phyloP scores from a whole-genome alignment of 306 rosid genomes.

The Prunus mongolica region DNA sequence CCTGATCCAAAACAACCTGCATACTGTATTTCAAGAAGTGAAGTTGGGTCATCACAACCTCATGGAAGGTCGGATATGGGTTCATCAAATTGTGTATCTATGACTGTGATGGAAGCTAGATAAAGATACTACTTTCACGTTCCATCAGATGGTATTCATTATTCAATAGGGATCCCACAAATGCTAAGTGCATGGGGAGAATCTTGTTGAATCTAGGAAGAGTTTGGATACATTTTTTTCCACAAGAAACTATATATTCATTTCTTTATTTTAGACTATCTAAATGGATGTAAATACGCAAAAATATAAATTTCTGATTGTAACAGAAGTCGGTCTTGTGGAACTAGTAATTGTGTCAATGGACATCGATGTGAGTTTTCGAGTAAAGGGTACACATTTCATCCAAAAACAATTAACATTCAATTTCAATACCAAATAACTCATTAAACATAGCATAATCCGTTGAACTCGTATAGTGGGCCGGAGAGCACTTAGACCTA shows the following conservation, averaged over 20 bases:
- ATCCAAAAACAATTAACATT: neutral
- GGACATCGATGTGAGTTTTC: neutral
- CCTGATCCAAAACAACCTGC: conserved; percentile 30
- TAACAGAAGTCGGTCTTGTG: neutral
- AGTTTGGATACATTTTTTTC: neutral
- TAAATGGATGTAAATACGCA: neutral
- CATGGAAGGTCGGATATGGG: conserved; percentile 3
- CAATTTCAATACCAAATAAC: neutral
- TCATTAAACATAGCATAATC: neutral
- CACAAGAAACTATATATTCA: neutral
- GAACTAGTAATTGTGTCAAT: no score
- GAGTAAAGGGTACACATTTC: neutral
- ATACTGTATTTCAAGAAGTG: neutral
- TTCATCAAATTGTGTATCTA: conserved; percentile 15
- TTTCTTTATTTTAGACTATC: neutral
- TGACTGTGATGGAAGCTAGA: conserved; percentile 28
- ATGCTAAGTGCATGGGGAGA: neutral
- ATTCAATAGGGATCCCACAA: neutral
- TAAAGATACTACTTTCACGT: neutral
- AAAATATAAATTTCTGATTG: neutral
- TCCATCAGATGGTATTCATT: neutral
- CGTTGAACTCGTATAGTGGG: neutral
- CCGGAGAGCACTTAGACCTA: neutral
- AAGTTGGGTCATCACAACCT: conserved; percentile 17
- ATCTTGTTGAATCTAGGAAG: neutral